A percentile compares a stretch with the other conserved stretches of the same genome.
phyloP scores from a whole-genome alignment of 2,329 filamentous ascomycete species.

The Cladosporium sp. region DNA sequence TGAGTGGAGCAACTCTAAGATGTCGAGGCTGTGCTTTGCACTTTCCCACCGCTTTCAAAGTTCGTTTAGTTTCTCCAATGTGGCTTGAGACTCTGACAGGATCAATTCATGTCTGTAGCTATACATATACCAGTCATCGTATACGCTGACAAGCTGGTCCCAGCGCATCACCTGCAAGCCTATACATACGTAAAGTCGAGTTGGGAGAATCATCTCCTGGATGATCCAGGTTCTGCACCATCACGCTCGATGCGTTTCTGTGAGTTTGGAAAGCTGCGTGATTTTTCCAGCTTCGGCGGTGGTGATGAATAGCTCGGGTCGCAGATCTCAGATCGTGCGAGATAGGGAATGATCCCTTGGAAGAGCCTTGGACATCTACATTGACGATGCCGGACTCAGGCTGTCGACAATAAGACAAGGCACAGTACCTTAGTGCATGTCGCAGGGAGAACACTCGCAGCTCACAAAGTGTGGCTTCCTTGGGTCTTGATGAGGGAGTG shows the following conservation, averaged over 20 bases:
- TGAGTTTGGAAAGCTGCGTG: neutral
- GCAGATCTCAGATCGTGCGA: neutral
- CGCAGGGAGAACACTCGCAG: neutral
- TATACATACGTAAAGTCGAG: neutral
- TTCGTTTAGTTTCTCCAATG: neutral
- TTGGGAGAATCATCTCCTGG: neutral
- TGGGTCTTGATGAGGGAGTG: neutral
- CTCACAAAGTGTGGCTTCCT: neutral
- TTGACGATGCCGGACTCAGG: neutral
- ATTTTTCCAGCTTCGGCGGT: neutral
- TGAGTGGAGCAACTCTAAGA: neutral
- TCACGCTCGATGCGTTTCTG: neutral
- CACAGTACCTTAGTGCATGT: neutral
- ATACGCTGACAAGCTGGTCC: neutral
- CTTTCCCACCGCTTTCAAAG: neutral
- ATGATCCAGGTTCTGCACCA: slow-evolving; percentile 6
- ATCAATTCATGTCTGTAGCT: neutral
- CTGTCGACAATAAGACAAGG: neutral
- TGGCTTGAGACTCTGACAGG: neutral
- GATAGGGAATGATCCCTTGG: neutral
- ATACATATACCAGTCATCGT: neutral
- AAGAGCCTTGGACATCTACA: neutral
- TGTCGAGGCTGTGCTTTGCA: neutral
- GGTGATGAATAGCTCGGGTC: neutral
- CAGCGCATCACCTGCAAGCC: neutral